Evolutionary conservation across 768 basidiomycete genomes (phyloP).

Genomic region (Artomyces pyxidatus): DNA sequence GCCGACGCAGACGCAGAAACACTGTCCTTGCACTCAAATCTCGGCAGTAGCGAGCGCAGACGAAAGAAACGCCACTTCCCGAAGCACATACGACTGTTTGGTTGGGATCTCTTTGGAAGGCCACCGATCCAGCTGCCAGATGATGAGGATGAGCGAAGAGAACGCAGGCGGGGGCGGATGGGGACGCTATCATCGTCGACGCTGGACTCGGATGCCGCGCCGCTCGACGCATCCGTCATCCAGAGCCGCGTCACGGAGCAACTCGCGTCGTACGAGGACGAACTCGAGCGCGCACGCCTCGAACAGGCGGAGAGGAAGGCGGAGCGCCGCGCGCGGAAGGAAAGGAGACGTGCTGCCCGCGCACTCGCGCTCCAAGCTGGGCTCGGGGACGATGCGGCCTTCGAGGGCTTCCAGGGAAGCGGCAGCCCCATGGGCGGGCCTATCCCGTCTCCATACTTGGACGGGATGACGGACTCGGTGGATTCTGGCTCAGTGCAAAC

Average conservation of each 20-base stretch:
- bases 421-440: conserved; percentile 16
- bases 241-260: conserved; percentile 33
- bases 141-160: conserved; percentile 34
- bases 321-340: conserved; percentile 37
- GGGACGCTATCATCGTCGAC: conserved; percentile 31
- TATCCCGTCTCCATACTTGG: conserved; percentile 16
- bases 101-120: conserved; percentile 60
- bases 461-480: conserved; percentile 12
- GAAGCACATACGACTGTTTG: conserved; percentile 49
- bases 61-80: conserved; percentile 16
- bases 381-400: conserved; percentile 28
- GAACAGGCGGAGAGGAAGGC: conserved; percentile 36
- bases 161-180: not conserved
- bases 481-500: conserved; percentile 14
- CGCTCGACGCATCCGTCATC: conserved; percentile 51
- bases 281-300: conserved; percentile 33
- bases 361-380: conserved; percentile 28
- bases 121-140: conserved; percentile 51
- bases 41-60: conserved; percentile 30
- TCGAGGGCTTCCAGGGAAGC: conserved; percentile 65
- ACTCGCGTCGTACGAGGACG: conserved; percentile 24
- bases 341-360: conserved; percentile 33
- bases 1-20: conserved; percentile 42
- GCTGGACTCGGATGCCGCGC: conserved; percentile 65
- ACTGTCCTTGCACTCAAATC: conserved; percentile 60